Conservation (phyloP, 192 early-diverging fungal genomes). For the Spizellomyces punctatus region DNA sequence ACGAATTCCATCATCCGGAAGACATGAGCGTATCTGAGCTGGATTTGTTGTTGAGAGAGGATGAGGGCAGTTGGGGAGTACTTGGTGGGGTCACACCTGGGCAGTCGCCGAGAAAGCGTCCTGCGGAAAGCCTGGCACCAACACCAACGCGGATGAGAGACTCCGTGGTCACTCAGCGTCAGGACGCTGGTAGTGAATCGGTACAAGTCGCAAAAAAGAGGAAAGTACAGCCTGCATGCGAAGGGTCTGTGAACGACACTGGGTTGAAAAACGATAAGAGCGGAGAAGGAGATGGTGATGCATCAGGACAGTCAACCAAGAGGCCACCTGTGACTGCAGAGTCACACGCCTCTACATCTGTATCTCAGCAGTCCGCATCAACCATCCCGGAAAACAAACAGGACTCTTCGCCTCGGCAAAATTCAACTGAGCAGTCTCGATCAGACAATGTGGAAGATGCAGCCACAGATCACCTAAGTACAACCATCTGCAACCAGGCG, state of each 20-base stretch:
- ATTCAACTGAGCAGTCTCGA: neutral
- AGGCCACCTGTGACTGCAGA: neutral
- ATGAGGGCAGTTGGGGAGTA: neutral
- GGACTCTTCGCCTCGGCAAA: too few relatives aligned
- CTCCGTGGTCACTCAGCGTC: neutral
- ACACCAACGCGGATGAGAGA: neutral
- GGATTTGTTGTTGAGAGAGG: conserved; percentile 26
- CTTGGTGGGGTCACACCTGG: neutral
- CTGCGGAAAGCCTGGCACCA: neutral
- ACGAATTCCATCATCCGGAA: conserved; percentile 31
- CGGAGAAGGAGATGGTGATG: neutral
- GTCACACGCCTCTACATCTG: neutral
- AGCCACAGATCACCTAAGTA: neutral
- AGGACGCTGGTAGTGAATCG: neutral
- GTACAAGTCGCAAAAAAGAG: neutral
- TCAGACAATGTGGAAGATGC: neutral
- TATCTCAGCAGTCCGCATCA: neutral
- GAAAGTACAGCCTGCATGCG: neutral
- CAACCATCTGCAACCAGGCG: neutral
- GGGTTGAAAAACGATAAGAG: too few relatives aligned
- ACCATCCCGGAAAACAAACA: too few relatives aligned
- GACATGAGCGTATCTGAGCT: conserved; percentile 27
- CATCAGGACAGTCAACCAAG: neutral
- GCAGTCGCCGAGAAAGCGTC: neutral
- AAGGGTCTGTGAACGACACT: neutral